Base-by-base conservation (phyloP, 768 basidiomycete genomes). In the Epithele typhae region DNA sequence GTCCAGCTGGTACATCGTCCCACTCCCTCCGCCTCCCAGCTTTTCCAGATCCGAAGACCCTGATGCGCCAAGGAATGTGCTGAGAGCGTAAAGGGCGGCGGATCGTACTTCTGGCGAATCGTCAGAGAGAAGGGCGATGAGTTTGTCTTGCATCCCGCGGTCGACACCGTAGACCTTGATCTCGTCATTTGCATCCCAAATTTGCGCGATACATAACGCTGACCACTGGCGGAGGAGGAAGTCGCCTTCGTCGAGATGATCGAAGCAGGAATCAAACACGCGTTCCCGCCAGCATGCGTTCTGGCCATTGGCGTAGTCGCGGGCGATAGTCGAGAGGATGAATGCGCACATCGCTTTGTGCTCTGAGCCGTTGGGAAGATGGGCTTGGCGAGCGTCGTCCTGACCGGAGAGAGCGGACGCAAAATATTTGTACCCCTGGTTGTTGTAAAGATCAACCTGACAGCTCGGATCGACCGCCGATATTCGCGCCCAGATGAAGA, bases 271-370 rank as follows among this genome's bases (percentile, higher is more conserved):
- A 50, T 94, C 87, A 53, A 98, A 92, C 1, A 96, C 90, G 14
- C 75, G 70, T 58, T 84, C 87, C 51, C 76, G 71, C 68, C 85
- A 80, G 64, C 92, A 94, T 2, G 91, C 91, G 42, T 78, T 75
- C 67, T 98, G 93, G 5, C 94, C 94, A 3, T 77, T 75, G n/a
- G 78, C 76, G 62, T 85, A 91, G 58, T 92, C 92, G n/a, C 95
- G 82, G 33, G 87, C 84, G 40, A 96, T 82, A 12, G 92, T 82
- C 19, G 87, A 78, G 22, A 98, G 81, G 56, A 97, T 93, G 69
- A 98, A 98, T 1, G 92, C 89, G 62, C 94, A 98, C 95, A 98
- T 98, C 1, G 96, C 93, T 54, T 91, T 89, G 65, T 97, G 93
- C 62, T 98, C 96, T 4, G 88, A 87, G 41, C 84, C 82, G 65